Percentiles rank a stretch among this genome's conserved stretches.
Conservation (phyloP, 306 rosid genomes). For the Acacia confusa region DNA sequence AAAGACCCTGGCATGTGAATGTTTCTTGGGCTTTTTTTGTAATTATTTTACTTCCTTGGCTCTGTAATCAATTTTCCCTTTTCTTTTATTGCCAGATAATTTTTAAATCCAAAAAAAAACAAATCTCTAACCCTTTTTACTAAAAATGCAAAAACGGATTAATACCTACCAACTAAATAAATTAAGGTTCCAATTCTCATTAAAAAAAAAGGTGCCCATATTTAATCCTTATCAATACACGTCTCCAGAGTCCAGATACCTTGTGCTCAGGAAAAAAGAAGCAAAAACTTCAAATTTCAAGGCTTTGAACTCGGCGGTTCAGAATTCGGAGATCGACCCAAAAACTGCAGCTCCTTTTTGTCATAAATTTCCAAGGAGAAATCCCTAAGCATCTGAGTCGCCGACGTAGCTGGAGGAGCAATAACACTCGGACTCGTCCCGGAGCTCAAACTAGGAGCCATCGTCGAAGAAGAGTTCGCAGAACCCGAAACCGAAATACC, state of each 20-base stretch:
- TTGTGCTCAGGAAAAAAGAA: too few relatives aligned
- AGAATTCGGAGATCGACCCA: constrained; percentile 50
- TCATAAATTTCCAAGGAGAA: constrained; percentile 68
- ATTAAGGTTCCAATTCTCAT: too few relatives aligned
- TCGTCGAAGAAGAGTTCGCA: constrained; percentile 40
- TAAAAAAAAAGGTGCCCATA: too few relatives aligned
- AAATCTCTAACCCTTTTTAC: not conserved
- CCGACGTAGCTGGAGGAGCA: constrained; percentile 21
- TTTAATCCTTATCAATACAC: too few relatives aligned
- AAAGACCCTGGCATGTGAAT: too few relatives aligned
- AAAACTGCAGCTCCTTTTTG: constrained; percentile 75
- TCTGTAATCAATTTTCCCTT: too few relatives aligned
- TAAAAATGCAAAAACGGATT: not conserved
- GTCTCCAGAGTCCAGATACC: too few relatives aligned
- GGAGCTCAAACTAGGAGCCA: constrained; percentile 49
- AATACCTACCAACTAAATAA: too few relatives aligned
- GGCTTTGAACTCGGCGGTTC: constrained; percentile 47
- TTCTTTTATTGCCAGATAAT: not conserved
- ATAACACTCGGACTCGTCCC: constrained; percentile 12
- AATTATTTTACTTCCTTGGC: too few relatives aligned
- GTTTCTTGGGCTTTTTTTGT: too few relatives aligned
- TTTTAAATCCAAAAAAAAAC: not conserved
- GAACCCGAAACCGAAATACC: constrained; percentile 19
- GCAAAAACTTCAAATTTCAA: constrained; percentile 24
- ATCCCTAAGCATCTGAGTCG: constrained; percentile 65